Base-by-base conservation (phyloP, 2,329 filamentous ascomycete species). In the Penicillium vulpinum region DNA sequence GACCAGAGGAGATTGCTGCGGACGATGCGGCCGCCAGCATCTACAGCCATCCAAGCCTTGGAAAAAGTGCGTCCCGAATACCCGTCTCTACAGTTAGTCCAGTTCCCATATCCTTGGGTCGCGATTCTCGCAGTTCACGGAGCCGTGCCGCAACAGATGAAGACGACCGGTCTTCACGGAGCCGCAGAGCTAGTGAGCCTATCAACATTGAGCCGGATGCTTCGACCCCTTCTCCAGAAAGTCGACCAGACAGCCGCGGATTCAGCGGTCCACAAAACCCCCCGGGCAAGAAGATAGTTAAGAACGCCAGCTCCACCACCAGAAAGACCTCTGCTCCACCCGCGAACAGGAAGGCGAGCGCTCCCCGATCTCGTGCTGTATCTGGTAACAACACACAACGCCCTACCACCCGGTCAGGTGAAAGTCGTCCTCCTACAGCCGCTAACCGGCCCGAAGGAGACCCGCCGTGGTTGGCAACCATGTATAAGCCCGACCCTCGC, bases 401-500 rank as follows among this genome's bases (percentile, higher is more conserved):
- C 54, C 85, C 86, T 5, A 86, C 84, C 63, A 88, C 86, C 16
- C 83, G 87, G 61, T 83, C 83, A 41, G 84, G 84, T 15, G 78
- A 85, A 24, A 81, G 66, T 44, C 74, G 79, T 29, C 83, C 79
- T 49, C 73, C 72, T 57, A 86, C 82, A 69, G 73, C 81, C 67
- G 71, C 81, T 74, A 85, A 91, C 70, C 85, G 87, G 40, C 92
- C 92, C 0, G 94, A 97, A 78, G 94, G 94, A 21, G 93, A 97
- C 52, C 92, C 94, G 10, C 94, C 94, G 50, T 99, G 94, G 94
- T 85, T 97, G 76, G 85, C 94, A 44, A 90, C 89, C 22, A 91
- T 96, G 76, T 99, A 97, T 75, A 96, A 95, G 70, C 94, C 94
- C 0, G 94, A 99, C 71, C 94, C 94, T 29, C 88, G 92, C 59